Evolutionary conservation across 73 alveolate species (phyloP).

Genomic region (Uronychia binucleata): DNA sequence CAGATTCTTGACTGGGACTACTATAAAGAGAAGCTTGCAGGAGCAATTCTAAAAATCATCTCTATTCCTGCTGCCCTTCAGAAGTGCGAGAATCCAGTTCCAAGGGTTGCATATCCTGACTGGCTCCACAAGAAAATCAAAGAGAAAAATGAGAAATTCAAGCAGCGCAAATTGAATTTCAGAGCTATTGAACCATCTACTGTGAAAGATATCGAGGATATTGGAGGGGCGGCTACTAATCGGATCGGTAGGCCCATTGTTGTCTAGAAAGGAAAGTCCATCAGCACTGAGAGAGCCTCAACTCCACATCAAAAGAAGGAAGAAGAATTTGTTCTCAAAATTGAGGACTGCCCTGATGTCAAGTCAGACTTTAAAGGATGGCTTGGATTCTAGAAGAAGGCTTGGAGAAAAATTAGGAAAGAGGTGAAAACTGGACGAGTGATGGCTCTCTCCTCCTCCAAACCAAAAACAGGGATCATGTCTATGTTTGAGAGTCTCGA

Average conservation of each 20-base stretch:
- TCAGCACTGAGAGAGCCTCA: no score
- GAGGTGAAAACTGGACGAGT: constrained; percentile 25
- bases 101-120: constrained; percentile 77
- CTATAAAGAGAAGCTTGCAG: constrained; percentile 97
- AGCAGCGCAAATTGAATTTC: constrained; percentile 56
- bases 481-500: constrained; percentile 78
- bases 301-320: constrained; percentile 39
- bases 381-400: constrained; percentile 79
- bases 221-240: constrained; percentile 11
- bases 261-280: constrained; percentile 52
- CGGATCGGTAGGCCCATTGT: not conserved
- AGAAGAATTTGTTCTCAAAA: constrained; percentile 59
- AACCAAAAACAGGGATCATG: constrained; percentile 60
- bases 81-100: constrained; percentile 78
- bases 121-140: constrained; percentile 81
- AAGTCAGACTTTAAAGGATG: constrained; percentile 84
- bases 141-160: constrained; percentile 67
- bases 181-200: constrained; percentile 49
- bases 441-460: constrained; percentile 28
- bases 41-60: constrained; percentile 63
- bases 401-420: constrained; percentile 87
- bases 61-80: constrained; percentile 85
- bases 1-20: constrained; percentile 99
- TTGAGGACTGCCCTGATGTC: constrained; percentile 69
- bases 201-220: constrained; percentile 73